Evolutionary conservation across 371 early-diverging fungal genomes (phyloP).

Genomic region (Conidiobolus incongruus): DNA sequence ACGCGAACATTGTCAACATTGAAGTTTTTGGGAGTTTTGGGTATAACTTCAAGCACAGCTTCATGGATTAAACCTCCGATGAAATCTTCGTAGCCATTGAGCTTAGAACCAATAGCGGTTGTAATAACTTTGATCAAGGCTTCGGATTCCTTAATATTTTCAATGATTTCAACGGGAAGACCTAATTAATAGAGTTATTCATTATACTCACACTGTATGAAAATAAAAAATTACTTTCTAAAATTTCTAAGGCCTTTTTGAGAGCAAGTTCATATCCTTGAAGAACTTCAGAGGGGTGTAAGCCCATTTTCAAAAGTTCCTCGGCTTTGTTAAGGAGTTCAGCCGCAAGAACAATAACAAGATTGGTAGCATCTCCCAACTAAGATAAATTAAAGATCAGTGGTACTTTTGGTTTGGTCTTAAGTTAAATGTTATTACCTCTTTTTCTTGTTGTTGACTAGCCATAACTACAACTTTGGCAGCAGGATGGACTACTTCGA

Average conservation of each 20-base stretch:
- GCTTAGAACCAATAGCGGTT: slow-evolving; percentile 71
- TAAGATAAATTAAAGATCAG: slow-evolving; percentile 7
- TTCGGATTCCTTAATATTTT: slow-evolving; percentile 19
- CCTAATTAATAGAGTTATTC: slow-evolving; percentile 13
- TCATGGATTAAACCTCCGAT: slow-evolving; percentile 59
- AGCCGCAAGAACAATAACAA: slow-evolving; percentile 84
- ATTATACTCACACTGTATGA: background rate
- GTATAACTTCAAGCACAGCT: slow-evolving; percentile 81
- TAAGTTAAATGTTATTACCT: slow-evolving; percentile 21
- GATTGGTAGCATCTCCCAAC: slow-evolving; percentile 89
- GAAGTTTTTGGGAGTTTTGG: slow-evolving; percentile 60
- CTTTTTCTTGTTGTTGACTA: slow-evolving; percentile 94
- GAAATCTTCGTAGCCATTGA: slow-evolving; percentile 84
- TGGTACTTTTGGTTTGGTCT: no score
- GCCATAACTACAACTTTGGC: slow-evolving; percentile 93
- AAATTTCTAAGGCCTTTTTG: slow-evolving; percentile 56
- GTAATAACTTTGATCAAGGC: slow-evolving; percentile 48
- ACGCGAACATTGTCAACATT: slow-evolving; percentile 91
- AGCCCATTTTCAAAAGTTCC: slow-evolving; percentile 75
- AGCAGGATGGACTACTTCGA: slow-evolving; percentile 97
- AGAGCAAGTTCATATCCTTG: slow-evolving; percentile 83
- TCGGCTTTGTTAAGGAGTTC: slow-evolving; percentile 88
- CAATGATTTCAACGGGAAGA: slow-evolving; percentile 39
- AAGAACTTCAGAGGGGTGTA: slow-evolving; percentile 83
- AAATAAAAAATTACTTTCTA: slow-evolving; percentile 32